Base-by-base conservation (phyloP, 257 asterid genomes). In the Nicotiana otophora region DNA sequence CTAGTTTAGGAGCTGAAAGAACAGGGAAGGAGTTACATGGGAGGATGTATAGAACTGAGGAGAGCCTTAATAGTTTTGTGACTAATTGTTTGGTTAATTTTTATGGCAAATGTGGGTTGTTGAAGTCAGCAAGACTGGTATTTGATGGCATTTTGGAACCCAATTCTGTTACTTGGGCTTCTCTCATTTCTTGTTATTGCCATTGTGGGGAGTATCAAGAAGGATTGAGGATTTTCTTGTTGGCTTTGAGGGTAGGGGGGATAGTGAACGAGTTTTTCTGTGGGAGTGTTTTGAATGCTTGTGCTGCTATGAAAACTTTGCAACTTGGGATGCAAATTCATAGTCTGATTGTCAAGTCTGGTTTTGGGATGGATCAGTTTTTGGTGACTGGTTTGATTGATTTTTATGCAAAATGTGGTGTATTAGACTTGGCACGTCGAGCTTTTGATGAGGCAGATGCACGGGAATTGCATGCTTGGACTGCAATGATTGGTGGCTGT, bases 401-500 rank as follows among this genome's bases (percentile, higher is more conserved):
- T 77, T 89, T 94, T 78, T 94, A 94, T 57, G 91, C 92, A 10
- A 93, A 93, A 88, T 94, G 97, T 78, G 91, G 96, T 2, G 83
- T 83, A 42, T 76, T 92, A 83, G 90, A 88, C 61, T 86, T 81
- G 51, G 98, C 98, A 4, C 74, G 33, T 36, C 81, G 81, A 80
- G 97, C 89, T 54, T 80, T 93, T 85, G 68, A 86, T 33, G 96
- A 88, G 88, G 93, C 88, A 3, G 86, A 87, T 39, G 86, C 82
- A 68, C 91, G 88, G 4, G 84, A 87, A 77, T 85, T 94, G 84
- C 85, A 93, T 68, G 90, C 97, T 76, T 91, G 95, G 97, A 94
- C 98, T 77, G 98, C 97, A 9, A 66, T 94, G 62, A 91, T 94
- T 34, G 97, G 97, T 60, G 97, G 97, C 20, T 91, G 72, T 84